These are phyloP conservation scores for Malus hybrid DNA, from an alignment of 331 rosid genomes.

Conservation along the genomic window DNA sequence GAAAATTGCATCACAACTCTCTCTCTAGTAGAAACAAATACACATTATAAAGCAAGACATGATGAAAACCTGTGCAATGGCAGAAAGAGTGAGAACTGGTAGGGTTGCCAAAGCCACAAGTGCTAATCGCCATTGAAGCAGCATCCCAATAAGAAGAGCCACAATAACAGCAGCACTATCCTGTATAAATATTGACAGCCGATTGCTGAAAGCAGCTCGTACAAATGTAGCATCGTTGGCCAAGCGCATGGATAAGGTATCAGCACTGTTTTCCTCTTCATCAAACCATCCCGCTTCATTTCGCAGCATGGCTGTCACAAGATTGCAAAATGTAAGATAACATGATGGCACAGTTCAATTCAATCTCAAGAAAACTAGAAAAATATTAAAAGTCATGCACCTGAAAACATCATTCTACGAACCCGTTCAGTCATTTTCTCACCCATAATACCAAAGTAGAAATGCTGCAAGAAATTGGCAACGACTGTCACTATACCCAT, in stretches of 20 bases:
- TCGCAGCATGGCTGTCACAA: constrained; percentile 88
- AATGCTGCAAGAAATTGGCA: constrained; percentile 98
- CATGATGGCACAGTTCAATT: not conserved
- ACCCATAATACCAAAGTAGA: constrained; percentile 99
- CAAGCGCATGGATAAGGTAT: constrained; percentile 96
- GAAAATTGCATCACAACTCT: not conserved
- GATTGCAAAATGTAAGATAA: constrained; percentile 18
- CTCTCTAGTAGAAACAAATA: not conserved
- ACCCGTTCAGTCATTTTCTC: constrained; percentile 99
- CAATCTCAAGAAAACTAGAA: not conserved
- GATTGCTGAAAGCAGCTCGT: constrained; percentile 96
- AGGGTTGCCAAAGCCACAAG: constrained; percentile 95
- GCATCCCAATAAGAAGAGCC: constrained; percentile 86
- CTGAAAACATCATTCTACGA: constrained; percentile 99
- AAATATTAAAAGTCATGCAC: constrained; percentile 25
- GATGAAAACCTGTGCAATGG: constrained; percentile 88
- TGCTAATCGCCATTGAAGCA: constrained; percentile 90
- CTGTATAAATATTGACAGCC: constrained; percentile 96
- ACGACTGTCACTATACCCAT: constrained; percentile 95
- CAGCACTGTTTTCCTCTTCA: constrained; percentile 96
- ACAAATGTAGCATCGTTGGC: constrained; percentile 99
- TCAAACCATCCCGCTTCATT: constrained; percentile 99
- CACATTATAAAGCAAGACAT: constrained; percentile 4
- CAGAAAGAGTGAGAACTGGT: constrained; percentile 86
- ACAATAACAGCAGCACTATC: constrained; percentile 96